Base-by-base conservation (phyloP, 1,284 basidiomycete genomes). In the Papiliotrema flavescens region DNA sequence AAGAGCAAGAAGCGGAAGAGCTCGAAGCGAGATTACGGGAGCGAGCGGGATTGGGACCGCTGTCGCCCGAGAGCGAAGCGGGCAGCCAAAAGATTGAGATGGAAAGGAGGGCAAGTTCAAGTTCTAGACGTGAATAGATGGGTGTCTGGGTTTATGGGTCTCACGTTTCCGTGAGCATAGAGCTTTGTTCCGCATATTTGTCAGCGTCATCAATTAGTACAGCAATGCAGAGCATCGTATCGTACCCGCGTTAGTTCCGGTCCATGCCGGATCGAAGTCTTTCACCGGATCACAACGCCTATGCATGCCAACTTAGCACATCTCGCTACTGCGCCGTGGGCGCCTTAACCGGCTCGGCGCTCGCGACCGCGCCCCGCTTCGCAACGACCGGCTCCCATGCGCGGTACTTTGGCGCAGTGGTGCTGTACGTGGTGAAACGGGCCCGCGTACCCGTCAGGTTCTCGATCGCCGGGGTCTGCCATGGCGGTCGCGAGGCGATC, bases 371-470 rank as follows among this genome's bases (percentile, higher is more conserved):
- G 39, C 59, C 65, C 45, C 89, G 82, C 24, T 81, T 59, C 45
- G 80, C 74, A 39, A 85, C 80, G 75, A 85, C 87, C 28, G 91
- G 89, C 60, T 90, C 81, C 93, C 94, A 97, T 14, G 85, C 81
- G 39, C 81, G 79, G 59, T 90, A 80, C 79, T 95, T 95, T 19
- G 89, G 88, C 45, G 80, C 82, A 34, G 80, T 85, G 2, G 93
- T 96, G 67, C 90, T 90, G 77, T 96, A 97, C 0, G 89, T 78
- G 65, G 84, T 86, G 80, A 87, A 96, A 13, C 88, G 89, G 55
- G 88, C 92, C 51, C 90, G 80, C 9, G 92, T 95, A 19, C 93
- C 93, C 19, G 92, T 96, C 67, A 96, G 69, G 74, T 90, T 94
- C 80, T 95, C 91, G 63, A 6, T n/a, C 7, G 40, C 19, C 44